A percentile compares a stretch with the other conserved stretches of the same genome.
Conservation (phyloP, 2,329 filamentous ascomycete species). For the Claviceps pazoutovae region DNA sequence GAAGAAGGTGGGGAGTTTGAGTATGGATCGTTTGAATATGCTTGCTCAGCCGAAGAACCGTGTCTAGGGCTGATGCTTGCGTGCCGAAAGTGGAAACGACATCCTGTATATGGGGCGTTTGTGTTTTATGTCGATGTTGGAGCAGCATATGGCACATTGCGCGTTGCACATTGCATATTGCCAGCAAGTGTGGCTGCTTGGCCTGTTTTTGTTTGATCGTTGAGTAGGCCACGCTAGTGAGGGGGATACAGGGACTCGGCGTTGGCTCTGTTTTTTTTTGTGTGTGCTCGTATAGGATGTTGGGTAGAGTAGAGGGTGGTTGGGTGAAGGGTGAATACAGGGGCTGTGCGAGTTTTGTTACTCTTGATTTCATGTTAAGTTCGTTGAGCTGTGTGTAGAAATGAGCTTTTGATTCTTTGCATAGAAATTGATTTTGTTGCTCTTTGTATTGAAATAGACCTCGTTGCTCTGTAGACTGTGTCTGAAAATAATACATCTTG, state of each 20-base stretch:
- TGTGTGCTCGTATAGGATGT: background rate
- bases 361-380: background rate
- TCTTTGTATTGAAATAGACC: too few species aligned
- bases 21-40: conserved; percentile 46
- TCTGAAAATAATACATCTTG: too few species aligned
- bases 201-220: background rate
- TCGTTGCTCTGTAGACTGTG: too few species aligned
- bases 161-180: background rate
- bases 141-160: too few species aligned
- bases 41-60: conserved; percentile 46
- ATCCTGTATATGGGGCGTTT: conserved; percentile 3
- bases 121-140: background rate
- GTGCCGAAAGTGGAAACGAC: background rate
- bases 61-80: conserved; percentile 18
- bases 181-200: background rate
- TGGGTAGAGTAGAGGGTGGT: background rate
- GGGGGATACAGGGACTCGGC: background rate
- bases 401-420: background rate
- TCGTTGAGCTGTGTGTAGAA: background rate
- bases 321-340: background rate
- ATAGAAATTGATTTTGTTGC: too few species aligned
- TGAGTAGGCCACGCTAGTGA: background rate
- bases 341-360: background rate
- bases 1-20: conserved; percentile 40
- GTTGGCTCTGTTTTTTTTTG: background rate